Conservation (phyloP, 139 green algal species). For the Haematococcus sp. region DNA sequence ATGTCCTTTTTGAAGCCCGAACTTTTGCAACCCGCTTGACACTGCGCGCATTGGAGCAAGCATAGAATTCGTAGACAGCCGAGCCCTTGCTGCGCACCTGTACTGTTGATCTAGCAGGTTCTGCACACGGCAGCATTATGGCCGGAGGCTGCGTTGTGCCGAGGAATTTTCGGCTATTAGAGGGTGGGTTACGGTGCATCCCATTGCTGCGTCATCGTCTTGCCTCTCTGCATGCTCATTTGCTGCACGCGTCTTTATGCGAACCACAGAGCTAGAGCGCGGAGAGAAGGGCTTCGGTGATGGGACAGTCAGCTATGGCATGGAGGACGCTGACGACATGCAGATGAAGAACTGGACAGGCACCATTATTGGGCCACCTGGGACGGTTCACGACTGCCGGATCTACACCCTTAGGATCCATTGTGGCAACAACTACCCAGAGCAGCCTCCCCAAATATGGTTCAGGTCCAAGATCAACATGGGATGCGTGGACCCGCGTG, state of each 20-base stretch:
- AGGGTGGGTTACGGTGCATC: conserved; percentile 74
- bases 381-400: conserved; percentile 82
- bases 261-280: conserved; percentile 4
- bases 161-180: conserved; percentile 95
- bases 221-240: no score
- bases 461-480: conserved; percentile 72
- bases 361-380: conserved; percentile 94
- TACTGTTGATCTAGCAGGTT: background rate
- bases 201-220: background rate
- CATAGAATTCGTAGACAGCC: no score
- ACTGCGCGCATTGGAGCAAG: no score
- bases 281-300: conserved; percentile 89
- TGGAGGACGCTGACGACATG: conserved; percentile 91
- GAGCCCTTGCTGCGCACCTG: no score
- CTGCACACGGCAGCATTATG: background rate
- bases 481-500: conserved; percentile 54
- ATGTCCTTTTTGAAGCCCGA: background rate
- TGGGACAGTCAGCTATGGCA: conserved; percentile 94
- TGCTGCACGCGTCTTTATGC: no score
- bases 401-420: conserved; percentile 86
- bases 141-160: conserved; percentile 63
- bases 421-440: conserved; percentile 85
- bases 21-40: background rate
- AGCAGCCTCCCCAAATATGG: conserved; percentile 56
- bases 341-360: conserved; percentile 94